A percentile compares a stretch with the other conserved stretches of the same genome.
These are phyloP conservation scores for Globisporangium solare DNA, from an alignment of 352 stramenopile species.

Conservation along the genomic window DNA sequence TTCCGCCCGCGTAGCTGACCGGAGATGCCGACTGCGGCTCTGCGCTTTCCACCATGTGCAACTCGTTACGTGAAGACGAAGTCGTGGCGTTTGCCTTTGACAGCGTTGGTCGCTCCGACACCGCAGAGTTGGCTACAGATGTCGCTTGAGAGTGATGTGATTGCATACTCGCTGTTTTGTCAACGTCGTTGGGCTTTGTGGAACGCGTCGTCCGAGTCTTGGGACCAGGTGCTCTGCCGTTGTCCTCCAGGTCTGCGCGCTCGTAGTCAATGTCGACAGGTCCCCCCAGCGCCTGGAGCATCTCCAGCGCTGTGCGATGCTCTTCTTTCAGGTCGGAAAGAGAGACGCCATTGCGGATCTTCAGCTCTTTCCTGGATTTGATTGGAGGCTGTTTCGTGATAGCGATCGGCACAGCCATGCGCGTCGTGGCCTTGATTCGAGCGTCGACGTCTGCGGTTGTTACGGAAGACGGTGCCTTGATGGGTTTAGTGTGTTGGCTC, in stretches of 20 bases:
- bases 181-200: background rate
- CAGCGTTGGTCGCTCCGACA: background rate
- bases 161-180: background rate
- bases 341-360: conserved; percentile 42
- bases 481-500: too few relatives aligned
- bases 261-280: conserved; percentile 42
- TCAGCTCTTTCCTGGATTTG: conserved; percentile 33
- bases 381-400: conserved; percentile 9
- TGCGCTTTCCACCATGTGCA: background rate
- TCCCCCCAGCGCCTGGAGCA: conserved; percentile 70
- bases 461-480: background rate
- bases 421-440: too few relatives aligned
- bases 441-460: background rate
- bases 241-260: conserved; percentile 14
- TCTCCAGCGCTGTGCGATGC: conserved; percentile 60
- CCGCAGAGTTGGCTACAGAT: too few relatives aligned
- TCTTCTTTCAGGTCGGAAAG: conserved; percentile 72
- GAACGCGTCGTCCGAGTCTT: background rate
- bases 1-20: conserved; percentile 12
- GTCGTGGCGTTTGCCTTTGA: background rate
- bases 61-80: background rate
- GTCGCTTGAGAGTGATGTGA: background rate
- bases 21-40: conserved; percentile 5
- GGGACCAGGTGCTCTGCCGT: background rate
- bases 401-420: conserved; percentile 1